Percentiles rank a stretch among this genome's conserved stretches.
Evolutionary conservation across 345 rosid genomes (phyloP).

Genomic region (Dovyalis caffra): DNA sequence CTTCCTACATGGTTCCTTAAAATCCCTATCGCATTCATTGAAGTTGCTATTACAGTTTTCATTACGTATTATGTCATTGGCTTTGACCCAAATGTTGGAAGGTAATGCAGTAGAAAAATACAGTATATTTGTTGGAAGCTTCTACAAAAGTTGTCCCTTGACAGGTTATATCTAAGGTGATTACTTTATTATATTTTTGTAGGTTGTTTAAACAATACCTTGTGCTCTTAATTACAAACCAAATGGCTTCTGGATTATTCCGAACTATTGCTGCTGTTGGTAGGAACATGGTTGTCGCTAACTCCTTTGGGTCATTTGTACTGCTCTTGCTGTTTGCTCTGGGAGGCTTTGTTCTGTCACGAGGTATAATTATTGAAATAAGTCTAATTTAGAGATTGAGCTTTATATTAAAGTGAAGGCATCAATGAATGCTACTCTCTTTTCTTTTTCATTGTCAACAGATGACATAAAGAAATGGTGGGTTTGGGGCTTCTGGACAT

Average conservation of each 20-base stretch:
- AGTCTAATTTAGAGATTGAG: too few species aligned
- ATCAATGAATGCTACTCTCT: background rate
- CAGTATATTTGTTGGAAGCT: too few species aligned
- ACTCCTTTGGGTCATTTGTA: conserved; percentile 58
- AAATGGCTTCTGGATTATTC: conserved; percentile 65
- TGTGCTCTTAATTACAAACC: conserved; percentile 47
- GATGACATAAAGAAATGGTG: conserved; percentile 80
- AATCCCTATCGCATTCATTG: conserved; percentile 63
- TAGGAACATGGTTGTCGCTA: conserved; percentile 61
- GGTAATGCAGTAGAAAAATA: conserved; percentile 33
- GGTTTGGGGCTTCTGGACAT: conserved; percentile 85
- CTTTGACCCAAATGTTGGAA: conserved; percentile 64
- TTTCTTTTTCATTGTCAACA: conserved; percentile 8
- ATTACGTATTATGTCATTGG: conserved; percentile 67
- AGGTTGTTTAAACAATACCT: conserved; percentile 70
- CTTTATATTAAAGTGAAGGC: too few species aligned
- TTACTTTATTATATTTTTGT: background rate
- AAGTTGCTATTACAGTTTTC: conserved; percentile 59
- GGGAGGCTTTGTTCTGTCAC: conserved; percentile 65
- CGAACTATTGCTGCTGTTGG: conserved; percentile 54
- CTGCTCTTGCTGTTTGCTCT: conserved; percentile 44
- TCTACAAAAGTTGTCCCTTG: too few species aligned
- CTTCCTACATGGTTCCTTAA: conserved; percentile 79
- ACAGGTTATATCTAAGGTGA: too few species aligned
- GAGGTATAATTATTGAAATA: conserved; percentile 34